A percentile compares a stretch with the other conserved stretches of the same genome.
Conservation (phyloP, 331 rosid genomes). For the Saraca asoca region DNA sequence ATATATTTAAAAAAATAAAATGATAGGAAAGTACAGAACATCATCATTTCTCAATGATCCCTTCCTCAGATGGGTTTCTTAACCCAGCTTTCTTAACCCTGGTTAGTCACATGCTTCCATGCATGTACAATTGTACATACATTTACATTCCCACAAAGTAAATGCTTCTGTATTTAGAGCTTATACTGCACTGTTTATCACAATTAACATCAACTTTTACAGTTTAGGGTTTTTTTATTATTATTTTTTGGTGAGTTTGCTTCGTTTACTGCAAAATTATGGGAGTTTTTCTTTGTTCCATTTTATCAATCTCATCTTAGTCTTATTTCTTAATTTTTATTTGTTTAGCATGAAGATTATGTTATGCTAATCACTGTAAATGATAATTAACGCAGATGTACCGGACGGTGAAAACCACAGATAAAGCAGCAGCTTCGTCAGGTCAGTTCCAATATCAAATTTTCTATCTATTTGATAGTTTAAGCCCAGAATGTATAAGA, state of each 20-base stretch:
- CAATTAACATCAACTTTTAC: constrained; percentile 35
- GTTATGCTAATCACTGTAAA: constrained; percentile 6
- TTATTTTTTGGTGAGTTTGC: not conserved
- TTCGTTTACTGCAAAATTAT: not conserved
- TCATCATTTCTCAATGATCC: constrained; percentile 93
- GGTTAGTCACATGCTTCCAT: constrained; percentile 63
- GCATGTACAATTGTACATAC: constrained; percentile 29
- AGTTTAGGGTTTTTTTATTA: constrained; percentile 9
- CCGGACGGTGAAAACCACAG: constrained; percentile 97
- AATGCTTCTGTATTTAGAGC: constrained; percentile 51
- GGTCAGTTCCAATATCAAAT: constrained; percentile 44
- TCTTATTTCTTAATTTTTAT: not conserved
- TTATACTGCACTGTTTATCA: constrained; percentile 47
- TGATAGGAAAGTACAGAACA: constrained; percentile 60
- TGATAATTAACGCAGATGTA: constrained; percentile 65
- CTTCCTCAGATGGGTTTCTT: constrained; percentile 50
- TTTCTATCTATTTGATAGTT: not conserved
- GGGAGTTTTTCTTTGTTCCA: not conserved
- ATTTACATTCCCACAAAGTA: constrained; percentile 27
- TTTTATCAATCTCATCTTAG: not conserved
- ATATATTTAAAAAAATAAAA: constrained; percentile 12
- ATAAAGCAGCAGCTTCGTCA: constrained; percentile 91
- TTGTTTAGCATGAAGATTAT: not conserved
- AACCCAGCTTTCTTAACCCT: constrained; percentile 57
- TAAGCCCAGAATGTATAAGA: not conserved